Evolutionary conservation across 2,329 filamentous ascomycete species (phyloP).

Genomic region (Calonectria pauciramosa): DNA sequence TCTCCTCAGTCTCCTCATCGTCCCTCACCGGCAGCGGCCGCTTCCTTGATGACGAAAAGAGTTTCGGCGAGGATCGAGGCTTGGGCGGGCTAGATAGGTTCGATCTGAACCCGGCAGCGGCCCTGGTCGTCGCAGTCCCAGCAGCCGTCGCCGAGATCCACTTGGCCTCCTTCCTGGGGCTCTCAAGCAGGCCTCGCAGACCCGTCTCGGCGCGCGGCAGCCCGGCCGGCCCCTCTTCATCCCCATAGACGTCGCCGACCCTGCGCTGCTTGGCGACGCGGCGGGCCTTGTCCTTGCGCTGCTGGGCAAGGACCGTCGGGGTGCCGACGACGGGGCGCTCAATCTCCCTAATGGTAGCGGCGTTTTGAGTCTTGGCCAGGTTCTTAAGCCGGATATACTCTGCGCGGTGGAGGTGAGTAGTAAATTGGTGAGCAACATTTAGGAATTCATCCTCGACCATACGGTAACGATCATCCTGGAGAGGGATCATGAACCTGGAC

Average conservation of each 20-base stretch:
- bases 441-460: conserved; percentile 90
- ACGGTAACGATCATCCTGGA: conserved; percentile 79
- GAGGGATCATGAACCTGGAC: conserved; percentile 72
- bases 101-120: conserved; percentile 46
- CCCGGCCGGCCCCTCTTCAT: conserved; percentile 17
- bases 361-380: conserved; percentile 67
- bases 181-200: conserved; percentile 60
- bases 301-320: conserved; percentile 44
- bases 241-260: conserved; percentile 21
- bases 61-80: background rate
- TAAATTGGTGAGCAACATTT: conserved; percentile 76
- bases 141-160: conserved; percentile 42
- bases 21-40: conserved; percentile 25
- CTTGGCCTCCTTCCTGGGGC: conserved; percentile 50
- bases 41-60: conserved; percentile 27
- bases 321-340: conserved; percentile 64
- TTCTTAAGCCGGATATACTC: conserved; percentile 80
- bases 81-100: conserved; percentile 34
- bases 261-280: conserved; percentile 45
- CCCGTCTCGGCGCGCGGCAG: conserved; percentile 49
- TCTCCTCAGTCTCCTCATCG: conserved; percentile 36
- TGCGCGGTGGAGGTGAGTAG: conserved; percentile 80
- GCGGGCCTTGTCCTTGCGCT: conserved; percentile 36
- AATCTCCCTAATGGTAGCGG: conserved; percentile 63
- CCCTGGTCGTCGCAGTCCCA: conserved; percentile 40